phyloP scores from a whole-genome alignment of 2,329 filamentous ascomycete species.

The Curvularia verruculosa region DNA sequence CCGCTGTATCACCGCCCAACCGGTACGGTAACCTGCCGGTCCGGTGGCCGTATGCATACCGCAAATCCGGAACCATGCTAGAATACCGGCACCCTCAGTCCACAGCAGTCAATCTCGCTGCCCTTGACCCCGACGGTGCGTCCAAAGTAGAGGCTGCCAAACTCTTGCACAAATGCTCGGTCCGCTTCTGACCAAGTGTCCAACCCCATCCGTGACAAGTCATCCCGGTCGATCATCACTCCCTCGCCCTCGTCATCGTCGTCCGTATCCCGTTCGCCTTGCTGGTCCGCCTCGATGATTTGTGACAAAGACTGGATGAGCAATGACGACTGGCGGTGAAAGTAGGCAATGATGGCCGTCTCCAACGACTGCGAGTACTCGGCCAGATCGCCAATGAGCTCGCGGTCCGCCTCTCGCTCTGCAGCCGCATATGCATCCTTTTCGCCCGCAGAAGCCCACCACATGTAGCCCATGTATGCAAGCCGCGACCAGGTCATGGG shows the following conservation, averaged over 20 bases:
- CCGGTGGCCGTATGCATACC: conserved; percentile 6
- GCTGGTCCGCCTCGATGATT: conserved; percentile 61
- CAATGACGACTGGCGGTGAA: conserved; percentile 74
- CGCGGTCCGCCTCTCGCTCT: conserved; percentile 59
- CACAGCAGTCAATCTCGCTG: conserved; percentile 75
- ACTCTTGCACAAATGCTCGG: conserved; percentile 69
- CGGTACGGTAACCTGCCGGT: conserved; percentile 15
- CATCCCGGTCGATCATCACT: conserved; percentile 66
- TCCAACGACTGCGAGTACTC: conserved; percentile 59
- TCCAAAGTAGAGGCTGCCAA: conserved; percentile 70
- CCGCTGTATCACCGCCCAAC: conserved; percentile 1
- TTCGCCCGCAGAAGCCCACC: conserved; percentile 87
- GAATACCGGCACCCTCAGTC: conserved; percentile 62
- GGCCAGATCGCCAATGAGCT: conserved; percentile 52
- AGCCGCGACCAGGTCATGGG: conserved; percentile 70
- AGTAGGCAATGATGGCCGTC: conserved; percentile 78
- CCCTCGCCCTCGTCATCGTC: conserved; percentile 24
- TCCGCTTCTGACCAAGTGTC: conserved; percentile 78
- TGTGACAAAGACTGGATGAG: conserved; percentile 68
- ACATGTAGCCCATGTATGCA: conserved; percentile 84
- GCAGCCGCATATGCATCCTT: conserved; percentile 62
- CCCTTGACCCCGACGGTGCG: conserved; percentile 68
- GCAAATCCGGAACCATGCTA: conserved; percentile 15
- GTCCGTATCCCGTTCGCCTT: conserved; percentile 46
- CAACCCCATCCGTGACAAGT: conserved; percentile 73